A percentile compares a stretch with the other conserved stretches of the same genome.
Conservation (phyloP, 2,329 filamentous ascomycete genomes). For the Aspergillus udagawae region DNA sequence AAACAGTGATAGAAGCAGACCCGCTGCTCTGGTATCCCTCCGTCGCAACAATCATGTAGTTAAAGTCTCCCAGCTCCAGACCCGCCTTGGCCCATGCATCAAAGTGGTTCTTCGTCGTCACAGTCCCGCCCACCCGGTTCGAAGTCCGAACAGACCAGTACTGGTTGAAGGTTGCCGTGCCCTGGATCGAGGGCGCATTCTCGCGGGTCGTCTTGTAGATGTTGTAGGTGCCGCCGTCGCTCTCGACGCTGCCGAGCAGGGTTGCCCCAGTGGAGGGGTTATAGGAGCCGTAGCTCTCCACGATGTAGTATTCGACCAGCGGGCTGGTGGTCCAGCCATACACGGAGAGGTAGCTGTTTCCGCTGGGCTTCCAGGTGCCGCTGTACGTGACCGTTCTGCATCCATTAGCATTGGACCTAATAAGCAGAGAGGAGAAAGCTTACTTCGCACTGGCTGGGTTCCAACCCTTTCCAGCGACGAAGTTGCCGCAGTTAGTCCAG, state of each 20-base stretch:
- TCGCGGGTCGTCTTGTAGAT: conserved; percentile 35
- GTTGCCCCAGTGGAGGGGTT: conserved; percentile 26
- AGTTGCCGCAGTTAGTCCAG: conserved; percentile 50
- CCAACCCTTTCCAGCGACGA: conserved; percentile 59
- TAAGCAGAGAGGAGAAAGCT: conserved; percentile 2
- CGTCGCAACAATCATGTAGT: conserved; percentile 41
- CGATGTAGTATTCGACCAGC: conserved; percentile 39
- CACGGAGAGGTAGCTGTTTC: conserved; percentile 32
- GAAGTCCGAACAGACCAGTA: conserved; percentile 40
- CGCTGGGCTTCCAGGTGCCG: conserved; percentile 25
- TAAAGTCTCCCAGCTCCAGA: conserved; percentile 27
- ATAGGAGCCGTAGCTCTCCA: conserved; percentile 34
- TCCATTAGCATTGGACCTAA: background rate
- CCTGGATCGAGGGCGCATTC: conserved; percentile 39
- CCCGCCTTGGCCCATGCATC: conserved; percentile 32
- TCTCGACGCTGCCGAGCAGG: conserved; percentile 32
- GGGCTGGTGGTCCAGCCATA: conserved; percentile 42
- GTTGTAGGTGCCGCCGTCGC: conserved; percentile 37
- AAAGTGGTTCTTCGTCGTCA: conserved; percentile 37
- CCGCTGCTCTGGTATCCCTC: conserved; percentile 43
- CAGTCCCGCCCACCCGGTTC: conserved; percentile 33
- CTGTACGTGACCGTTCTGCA: conserved; percentile 24
- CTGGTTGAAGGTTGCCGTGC: conserved; percentile 41
- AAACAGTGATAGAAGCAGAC: conserved; percentile 33
- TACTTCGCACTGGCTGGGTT: conserved; percentile 50